Base-by-base conservation (phyloP, 345 rosid genomes). In the Gossypium australe region DNA sequence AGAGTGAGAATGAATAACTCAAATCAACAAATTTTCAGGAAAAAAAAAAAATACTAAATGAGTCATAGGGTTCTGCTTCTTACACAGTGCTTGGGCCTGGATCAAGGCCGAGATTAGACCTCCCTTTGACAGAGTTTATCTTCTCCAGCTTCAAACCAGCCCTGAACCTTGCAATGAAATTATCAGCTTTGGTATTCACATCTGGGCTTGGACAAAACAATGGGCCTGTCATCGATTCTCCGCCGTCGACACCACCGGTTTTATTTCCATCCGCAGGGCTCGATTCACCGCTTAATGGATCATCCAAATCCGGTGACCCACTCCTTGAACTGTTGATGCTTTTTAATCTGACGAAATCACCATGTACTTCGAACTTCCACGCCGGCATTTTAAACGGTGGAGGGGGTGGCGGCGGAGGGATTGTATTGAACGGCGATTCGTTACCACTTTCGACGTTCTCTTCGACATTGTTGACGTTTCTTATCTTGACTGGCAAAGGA, bases 131-230 rank as follows among this genome's bases (percentile, higher is more conserved):
- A 13, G 98, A 90, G 75, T 94, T 89, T 63, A 82, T 58, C 87
- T 85, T 94, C 88, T 94, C 97, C 85, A 86, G 58, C 72, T 66
- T 85, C 83, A 92, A 80, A 11, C 93, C 94, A 53, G 94, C 94
- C 70, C 92, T 90, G 82, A 92, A 89, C 63, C 84, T 87, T 18
- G 94, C 90, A 53, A 94, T 92, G 88, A 94, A 94, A 61, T 87
- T 79, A 69, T 88, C 93, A 2, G 98, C 98, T 74, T 94, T 90
- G 9, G 90, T 85, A 80, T 94, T 65, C 79, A 94, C 94, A 74
- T 92, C 97, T 11, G 98, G 97, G 81, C 98, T 94, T 10, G 92
- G 94, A 78, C 94, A 94, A 51, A 86, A 89, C 70, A 78, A 34
- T 14, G 80, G 67, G 56, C 65, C 48, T 51, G 49, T 9, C 45